Evolutionary conservation across 2,329 filamentous ascomycete genomes (phyloP), one percentile per base, ranked within the genome.

Genomic region (Ophiognomonia clavigignenti-juglandacearum): DNA sequence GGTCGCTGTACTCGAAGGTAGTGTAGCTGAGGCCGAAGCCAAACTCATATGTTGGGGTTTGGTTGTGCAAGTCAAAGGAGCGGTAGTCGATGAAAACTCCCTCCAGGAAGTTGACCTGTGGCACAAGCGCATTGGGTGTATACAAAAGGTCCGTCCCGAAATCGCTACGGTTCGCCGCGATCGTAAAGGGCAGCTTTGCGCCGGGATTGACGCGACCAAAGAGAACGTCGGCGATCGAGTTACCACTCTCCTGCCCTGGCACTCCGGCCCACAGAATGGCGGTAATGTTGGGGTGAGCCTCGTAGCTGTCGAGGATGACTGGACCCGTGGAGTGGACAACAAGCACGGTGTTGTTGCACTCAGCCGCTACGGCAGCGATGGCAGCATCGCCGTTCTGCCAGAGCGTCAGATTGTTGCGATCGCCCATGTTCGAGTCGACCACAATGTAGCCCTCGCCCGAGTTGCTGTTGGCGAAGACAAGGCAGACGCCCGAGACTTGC

Each of bases 401-500:
- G 43, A 92, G 61, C 57, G 79, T 74, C 23, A 91, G 68, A 50
- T 91, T 80, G 50, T 87, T 88, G 4, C 91, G 79, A 63, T 96
- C 91, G 24, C 88, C 89, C 22, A 80, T 74, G 53, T 88, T 75
- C 14, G 71, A 77, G 57, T 72, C 75, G 64, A 71, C 81, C 42
- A 63, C 73, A 56, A 74, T 71, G 53, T 76, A 88, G 8, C 89
- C 89, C 67, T 96, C 91, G 0, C 90, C 90, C 0, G 85, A 76
- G 62, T 92, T 86, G 1, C 88, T 81, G 53, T 87, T 92, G 23
- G 82, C 83, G 59, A 95, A 95, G 1, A 92, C 88, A 39, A 96
- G 75, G 48, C 89, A 93, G 4, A 93, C 67, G 54, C 91, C 83
- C 37, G 86, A 80, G 1, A 80, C 71, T 4, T 72, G 62, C 53